Evolutionary conservation across 768 basidiomycete species (phyloP), one percentile per base, ranked within the genome.

Genomic region (Pleurotus salmoneostramineus): DNA sequence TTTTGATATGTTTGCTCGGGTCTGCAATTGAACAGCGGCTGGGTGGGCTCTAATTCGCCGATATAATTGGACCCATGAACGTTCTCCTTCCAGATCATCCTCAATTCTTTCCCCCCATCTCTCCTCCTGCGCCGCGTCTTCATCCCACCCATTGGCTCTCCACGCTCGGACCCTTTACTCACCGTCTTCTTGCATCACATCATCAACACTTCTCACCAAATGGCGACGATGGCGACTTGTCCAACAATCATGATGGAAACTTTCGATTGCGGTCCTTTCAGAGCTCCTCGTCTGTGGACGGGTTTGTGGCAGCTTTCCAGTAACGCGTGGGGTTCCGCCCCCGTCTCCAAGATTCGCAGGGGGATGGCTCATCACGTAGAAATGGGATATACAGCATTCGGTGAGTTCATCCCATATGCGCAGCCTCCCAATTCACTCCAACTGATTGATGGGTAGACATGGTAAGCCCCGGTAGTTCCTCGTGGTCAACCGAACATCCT

Each of bases 261-360:
- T 0, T 83, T 83, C 61, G 69, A 66, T 17, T 76, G 89, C 21
- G 88, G 88, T 12, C 80, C 81, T 4, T 79, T 83, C 63, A 64
- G 65, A 21, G 78, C 77, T 15, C 85, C 90, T 36, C 82, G 90
- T 56, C 66, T 92, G 56, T 90, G 88, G 86, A 82, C 79, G 5
- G 90, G 90, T 7, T 79, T 93, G 3, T 93, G 91, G 91, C 92
- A 93, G 61, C 81, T 93, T 37, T 91, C 91, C 8, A 88, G 88
- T 66, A 88, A 86, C 51, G 90, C 91, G 2, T 93, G 91, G 91
- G 91, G 92, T 15, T 87, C 81, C 48, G 88, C 88, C 1, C 77
- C 88, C 0, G 82, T 83, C 0, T 63, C 78, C 33, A 85, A 83
- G 64, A 80, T 93, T 58, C 83, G 84, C 54, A 74, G 80, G 60